A percentile compares a stretch with the other conserved stretches of the same genome.
phyloP scores from a whole-genome alignment of 2,329 filamentous ascomycete genomes.

The Fusarium succisae region DNA sequence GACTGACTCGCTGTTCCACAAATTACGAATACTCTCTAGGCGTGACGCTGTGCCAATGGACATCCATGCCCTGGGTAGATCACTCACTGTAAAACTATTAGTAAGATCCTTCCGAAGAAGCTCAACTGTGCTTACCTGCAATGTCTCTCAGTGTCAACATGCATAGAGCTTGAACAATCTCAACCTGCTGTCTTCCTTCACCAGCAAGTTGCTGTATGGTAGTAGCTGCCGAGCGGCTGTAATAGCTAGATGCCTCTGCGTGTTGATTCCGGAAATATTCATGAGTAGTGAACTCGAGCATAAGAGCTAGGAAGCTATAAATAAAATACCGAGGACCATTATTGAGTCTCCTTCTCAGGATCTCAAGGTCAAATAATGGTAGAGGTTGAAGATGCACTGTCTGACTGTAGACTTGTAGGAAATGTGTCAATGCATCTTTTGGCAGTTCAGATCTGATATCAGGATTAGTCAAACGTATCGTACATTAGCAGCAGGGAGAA shows the following conservation, averaged over 20 bases:
- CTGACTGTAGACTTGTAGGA: background rate
- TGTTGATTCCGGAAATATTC: background rate
- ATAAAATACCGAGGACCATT: background rate
- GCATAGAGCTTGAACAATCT: background rate
- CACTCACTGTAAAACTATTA: background rate
- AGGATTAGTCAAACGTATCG: fast-evolving
- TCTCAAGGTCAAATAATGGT: background rate
- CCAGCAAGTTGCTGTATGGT: background rate
- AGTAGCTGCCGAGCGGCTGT: background rate
- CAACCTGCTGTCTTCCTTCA: background rate
- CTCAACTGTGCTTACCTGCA: background rate
- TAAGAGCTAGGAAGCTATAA: background rate
- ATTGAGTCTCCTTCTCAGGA: background rate
- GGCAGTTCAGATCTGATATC: background rate
- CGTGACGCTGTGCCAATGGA: background rate
- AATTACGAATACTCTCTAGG: background rate
- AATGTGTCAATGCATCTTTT: background rate
- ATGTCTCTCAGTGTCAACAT: background rate
- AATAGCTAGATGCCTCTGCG: background rate
- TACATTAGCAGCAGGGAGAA: background rate
- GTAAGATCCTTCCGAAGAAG: fast-evolving
- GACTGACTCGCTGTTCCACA: background rate
- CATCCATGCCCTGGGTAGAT: slow-evolving; percentile 10
- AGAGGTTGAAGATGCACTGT: slow-evolving; percentile 7
- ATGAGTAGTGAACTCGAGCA: slow-evolving; percentile 1